Evolutionary conservation across 2,329 filamentous ascomycete genomes (phyloP).

Genomic region (Xenosphaeropsis pyriputrescens): DNA sequence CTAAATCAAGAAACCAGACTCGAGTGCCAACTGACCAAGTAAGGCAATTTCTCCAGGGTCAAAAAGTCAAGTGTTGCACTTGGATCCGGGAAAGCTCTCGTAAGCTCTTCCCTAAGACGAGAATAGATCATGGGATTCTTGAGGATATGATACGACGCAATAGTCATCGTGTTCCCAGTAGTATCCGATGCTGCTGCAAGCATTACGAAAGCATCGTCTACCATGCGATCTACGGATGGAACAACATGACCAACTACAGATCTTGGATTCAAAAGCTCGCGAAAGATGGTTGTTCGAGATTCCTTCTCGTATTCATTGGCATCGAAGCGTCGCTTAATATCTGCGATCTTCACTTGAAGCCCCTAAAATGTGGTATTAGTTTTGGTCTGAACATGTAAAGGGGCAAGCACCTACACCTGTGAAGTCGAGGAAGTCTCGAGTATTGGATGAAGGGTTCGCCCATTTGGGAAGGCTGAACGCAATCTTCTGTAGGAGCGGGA

Average conservation of each 20-base stretch:
- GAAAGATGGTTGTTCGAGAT: slow-evolving; percentile 14
- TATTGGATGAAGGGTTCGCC: too few species aligned
- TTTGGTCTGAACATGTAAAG: too few species aligned
- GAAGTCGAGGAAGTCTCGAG: too few species aligned
- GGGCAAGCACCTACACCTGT: too few species aligned
- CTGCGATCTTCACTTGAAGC: slow-evolving; percentile 3
- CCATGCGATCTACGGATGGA: slow-evolving; percentile 5
- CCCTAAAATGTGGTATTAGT: not conserved
- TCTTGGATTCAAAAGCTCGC: slow-evolving; percentile 12
- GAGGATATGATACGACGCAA: slow-evolving; percentile 16
- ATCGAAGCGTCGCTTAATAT: slow-evolving; percentile 1
- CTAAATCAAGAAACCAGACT: too few species aligned
- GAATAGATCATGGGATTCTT: slow-evolving; percentile 13
- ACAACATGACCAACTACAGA: slow-evolving; percentile 4
- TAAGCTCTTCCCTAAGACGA: slow-evolving; percentile 14
- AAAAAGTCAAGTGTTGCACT: slow-evolving; percentile 12
- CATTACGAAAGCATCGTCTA: slow-evolving; percentile 10
- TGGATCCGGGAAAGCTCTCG: slow-evolving; percentile 14
- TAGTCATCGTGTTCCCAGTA: slow-evolving; percentile 19
- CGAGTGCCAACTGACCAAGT: slow-evolving; percentile 10
- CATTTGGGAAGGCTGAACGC: not conserved
- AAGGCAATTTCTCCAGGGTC: slow-evolving; percentile 18
- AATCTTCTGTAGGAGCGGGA: slow-evolving; percentile 6
- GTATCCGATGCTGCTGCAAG: slow-evolving; percentile 19
- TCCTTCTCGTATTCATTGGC: slow-evolving; percentile 3